Evolutionary conservation across 2,329 filamentous ascomycete species (phyloP).

Genomic region (Pseudopithomyces chartarum): DNA sequence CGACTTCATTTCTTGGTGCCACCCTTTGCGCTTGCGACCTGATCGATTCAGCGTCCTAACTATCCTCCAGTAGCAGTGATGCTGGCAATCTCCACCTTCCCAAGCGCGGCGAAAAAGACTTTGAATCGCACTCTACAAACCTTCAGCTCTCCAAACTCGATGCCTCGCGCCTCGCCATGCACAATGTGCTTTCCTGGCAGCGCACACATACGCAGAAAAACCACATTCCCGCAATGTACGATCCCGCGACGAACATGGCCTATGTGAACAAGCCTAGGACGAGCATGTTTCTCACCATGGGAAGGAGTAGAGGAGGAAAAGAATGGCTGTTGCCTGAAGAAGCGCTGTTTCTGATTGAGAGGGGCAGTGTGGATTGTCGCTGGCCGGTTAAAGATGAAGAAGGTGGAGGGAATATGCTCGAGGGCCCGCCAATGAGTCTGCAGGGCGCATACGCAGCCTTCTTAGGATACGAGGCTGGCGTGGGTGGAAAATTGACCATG

Average conservation of each 20-base stretch:
- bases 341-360: conserved; percentile 84
- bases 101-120: conserved; percentile 95
- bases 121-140: conserved; percentile 87
- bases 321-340: conserved; percentile 92
- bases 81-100: conserved; percentile 65
- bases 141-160: conserved; percentile 80
- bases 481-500: conserved; percentile 61
- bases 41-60: conserved; percentile 1
- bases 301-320: conserved; percentile 57
- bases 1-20: neutral
- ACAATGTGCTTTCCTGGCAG: conserved; percentile 79
- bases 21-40: neutral
- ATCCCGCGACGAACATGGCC: conserved; percentile 64
- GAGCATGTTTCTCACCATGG: conserved; percentile 75
- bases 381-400: conserved; percentile 64
- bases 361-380: conserved; percentile 84
- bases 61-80: conserved; percentile 14
- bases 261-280: conserved; percentile 75
- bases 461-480: conserved; percentile 68
- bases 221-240: conserved; percentile 74
- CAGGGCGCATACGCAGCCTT: conserved; percentile 89
- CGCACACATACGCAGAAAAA: conserved; percentile 72
- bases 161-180: conserved; percentile 84
- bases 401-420: conserved; percentile 51
- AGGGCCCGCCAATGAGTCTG: conserved; percentile 80